These are phyloP conservation scores for Petunia hybrid DNA, from an alignment of 305 asterid genomes.

Conservation along the genomic window DNA sequence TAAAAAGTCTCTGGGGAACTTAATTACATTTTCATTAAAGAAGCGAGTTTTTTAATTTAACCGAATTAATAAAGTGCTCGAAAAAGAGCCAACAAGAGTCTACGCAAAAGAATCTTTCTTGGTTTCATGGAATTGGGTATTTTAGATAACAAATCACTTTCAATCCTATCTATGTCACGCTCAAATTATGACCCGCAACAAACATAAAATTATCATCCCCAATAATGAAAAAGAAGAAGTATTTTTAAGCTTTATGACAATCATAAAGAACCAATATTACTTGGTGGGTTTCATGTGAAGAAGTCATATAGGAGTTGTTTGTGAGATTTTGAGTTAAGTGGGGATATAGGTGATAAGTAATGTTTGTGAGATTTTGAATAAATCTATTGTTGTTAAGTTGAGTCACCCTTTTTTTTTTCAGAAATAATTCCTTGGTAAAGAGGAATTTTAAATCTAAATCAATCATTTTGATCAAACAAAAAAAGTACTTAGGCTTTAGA, in stretches of 20 bases:
- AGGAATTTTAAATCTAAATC: too few relatives aligned
- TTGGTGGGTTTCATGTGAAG: slow-evolving; percentile 29
- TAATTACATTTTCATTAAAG: neutral
- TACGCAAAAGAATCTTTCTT: slow-evolving; percentile 26
- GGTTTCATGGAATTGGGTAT: slow-evolving; percentile 31
- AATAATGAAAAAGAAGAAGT: slow-evolving; percentile 12
- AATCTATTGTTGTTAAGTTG: too few relatives aligned
- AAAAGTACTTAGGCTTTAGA: too few relatives aligned
- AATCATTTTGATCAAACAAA: too few relatives aligned
- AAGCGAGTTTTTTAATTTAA: neutral
- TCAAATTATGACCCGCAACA: slow-evolving; percentile 29
- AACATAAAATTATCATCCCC: slow-evolving; percentile 1
- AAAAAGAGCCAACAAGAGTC: neutral
- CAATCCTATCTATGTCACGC: slow-evolving; percentile 30
- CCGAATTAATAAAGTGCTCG: slow-evolving; percentile 1
- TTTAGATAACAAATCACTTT: slow-evolving; percentile 25
- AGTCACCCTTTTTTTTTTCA: too few relatives aligned
- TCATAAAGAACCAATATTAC: slow-evolving; percentile 27
- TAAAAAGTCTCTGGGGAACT: slow-evolving; percentile 23
- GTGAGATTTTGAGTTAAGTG: neutral
- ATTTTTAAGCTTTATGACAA: neutral
- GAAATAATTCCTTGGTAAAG: too few relatives aligned
- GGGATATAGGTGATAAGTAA: neutral
- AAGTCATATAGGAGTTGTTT: neutral
- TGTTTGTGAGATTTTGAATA: too few relatives aligned